Conservation (phyloP, 2,329 filamentous ascomycete species). For the Lachnellula hyalina region DNA sequence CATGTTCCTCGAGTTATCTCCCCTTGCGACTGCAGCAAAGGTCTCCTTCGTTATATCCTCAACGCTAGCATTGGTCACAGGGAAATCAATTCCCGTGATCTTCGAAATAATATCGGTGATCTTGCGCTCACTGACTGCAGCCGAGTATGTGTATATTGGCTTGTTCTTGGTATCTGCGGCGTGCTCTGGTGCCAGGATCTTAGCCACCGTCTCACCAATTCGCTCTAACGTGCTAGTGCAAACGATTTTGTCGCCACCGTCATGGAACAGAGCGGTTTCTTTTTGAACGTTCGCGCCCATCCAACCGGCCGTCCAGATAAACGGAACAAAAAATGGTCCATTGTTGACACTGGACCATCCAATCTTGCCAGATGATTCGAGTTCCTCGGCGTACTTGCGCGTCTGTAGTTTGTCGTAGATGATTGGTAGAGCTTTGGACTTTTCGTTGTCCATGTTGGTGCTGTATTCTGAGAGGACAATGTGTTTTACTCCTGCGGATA, state of each 20-base stretch:
- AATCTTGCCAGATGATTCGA: slow-evolving; percentile 3
- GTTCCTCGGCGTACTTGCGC: slow-evolving; percentile 8
- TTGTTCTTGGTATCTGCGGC: slow-evolving; percentile 18
- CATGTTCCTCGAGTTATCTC: slow-evolving; percentile 6
- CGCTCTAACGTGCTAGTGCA: slow-evolving; percentile 10
- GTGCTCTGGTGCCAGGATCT: slow-evolving; percentile 7
- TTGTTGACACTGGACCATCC: slow-evolving; percentile 15
- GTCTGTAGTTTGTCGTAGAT: slow-evolving; percentile 12
- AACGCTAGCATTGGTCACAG: slow-evolving; percentile 1
- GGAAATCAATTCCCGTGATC: slow-evolving; percentile 9
- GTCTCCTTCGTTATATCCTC: slow-evolving; percentile 9
- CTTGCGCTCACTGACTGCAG: slow-evolving; percentile 9
- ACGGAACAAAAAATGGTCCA: slow-evolving; percentile 8
- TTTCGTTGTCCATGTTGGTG: slow-evolving; percentile 27
- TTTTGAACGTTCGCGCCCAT: slow-evolving; percentile 11
- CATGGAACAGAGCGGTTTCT: slow-evolving; percentile 3
- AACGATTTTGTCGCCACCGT: slow-evolving; percentile 11
- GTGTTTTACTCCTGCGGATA: slow-evolving; percentile 50
- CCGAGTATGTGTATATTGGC: slow-evolving; percentile 11
- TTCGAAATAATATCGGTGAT: slow-evolving; percentile 7
- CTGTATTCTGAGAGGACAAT: slow-evolving; percentile 55
- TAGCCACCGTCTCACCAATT: slow-evolving; percentile 12
- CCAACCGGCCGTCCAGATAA: slow-evolving; percentile 6
- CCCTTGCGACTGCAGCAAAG: slow-evolving; percentile 6
- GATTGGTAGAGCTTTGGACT: slow-evolving; percentile 4